Evolutionary conservation across 371 early-diverging fungal species (phyloP).

Genomic region (Syncephalastrum monosporum): DNA sequence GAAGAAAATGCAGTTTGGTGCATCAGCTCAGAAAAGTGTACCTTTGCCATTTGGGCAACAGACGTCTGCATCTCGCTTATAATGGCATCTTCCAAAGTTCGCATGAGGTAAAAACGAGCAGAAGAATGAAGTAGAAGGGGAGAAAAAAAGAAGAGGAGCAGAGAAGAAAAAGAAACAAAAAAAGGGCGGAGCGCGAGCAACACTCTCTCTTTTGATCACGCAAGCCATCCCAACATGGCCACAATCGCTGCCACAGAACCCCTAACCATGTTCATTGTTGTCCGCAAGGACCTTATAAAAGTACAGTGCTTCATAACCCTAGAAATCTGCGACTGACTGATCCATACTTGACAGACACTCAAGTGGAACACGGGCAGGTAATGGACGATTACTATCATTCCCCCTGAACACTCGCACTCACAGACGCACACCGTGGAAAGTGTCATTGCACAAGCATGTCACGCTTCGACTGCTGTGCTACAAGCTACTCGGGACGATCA

Average conservation of each 20-base stretch:
- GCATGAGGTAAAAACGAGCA: constrained; percentile 14
- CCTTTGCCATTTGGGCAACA: constrained; percentile 36
- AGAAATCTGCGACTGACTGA: constrained; percentile 1
- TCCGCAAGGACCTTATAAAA: constrained; percentile 83
- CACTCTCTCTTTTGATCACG: too few relatives aligned
- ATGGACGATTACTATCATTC: not conserved
- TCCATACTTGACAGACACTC: constrained; percentile 42
- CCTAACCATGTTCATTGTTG: constrained; percentile 80
- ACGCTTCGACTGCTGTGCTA: constrained; percentile 76
- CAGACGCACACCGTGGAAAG: constrained; percentile 29
- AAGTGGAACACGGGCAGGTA: constrained; percentile 85
- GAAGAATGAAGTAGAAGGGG: too few relatives aligned
- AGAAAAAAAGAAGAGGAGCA: too few relatives aligned
- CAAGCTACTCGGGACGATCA: constrained; percentile 58
- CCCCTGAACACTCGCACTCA: too few relatives aligned
- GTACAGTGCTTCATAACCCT: constrained; percentile 28
- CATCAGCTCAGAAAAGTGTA: constrained; percentile 2
- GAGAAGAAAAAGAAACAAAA: too few relatives aligned
- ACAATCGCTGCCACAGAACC: constrained; percentile 44
- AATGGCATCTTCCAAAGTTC: constrained; percentile 41
- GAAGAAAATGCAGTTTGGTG: too few relatives aligned
- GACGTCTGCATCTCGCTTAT: constrained; percentile 31
- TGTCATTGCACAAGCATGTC: constrained; percentile 86
- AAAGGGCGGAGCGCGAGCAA: too few relatives aligned
- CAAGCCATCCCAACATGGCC: constrained; percentile 6